Percentiles rank a stretch among this genome's conserved stretches.
phyloP scores from a whole-genome alignment of 352 stramenopile species.

The Globisporangium nodosum region DNA sequence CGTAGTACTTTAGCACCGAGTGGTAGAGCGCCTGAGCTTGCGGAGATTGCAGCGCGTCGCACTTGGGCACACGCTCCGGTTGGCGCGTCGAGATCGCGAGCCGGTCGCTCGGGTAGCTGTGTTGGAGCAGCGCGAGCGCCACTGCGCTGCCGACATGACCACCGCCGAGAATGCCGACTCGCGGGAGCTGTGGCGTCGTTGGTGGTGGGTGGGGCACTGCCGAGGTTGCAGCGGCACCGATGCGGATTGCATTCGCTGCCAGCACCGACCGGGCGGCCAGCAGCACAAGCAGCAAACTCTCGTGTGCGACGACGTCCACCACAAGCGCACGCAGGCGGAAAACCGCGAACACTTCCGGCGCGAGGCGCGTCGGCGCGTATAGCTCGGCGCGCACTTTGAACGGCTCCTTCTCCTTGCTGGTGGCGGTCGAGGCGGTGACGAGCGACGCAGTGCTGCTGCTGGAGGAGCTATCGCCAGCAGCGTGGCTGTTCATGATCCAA shows the following conservation, averaged over 20 bases:
- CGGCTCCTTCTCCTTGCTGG: conserved; percentile 10
- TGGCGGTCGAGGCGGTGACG: neutral
- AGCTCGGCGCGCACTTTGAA: conserved; percentile 8
- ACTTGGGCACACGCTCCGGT: conserved; percentile 39
- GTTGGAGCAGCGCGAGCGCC: conserved; percentile 36
- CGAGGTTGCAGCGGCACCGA: no score
- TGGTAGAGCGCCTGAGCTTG: conserved; percentile 28
- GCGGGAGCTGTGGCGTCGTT: conserved; percentile 10
- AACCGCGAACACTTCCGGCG: conserved; percentile 1
- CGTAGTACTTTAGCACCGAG: conserved; percentile 35
- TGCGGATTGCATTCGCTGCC: neutral
- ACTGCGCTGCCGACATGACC: conserved; percentile 46
- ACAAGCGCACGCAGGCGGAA: conserved; percentile 7
- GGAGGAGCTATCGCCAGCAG: no score
- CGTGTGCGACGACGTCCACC: conserved; percentile 8
- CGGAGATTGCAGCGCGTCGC: conserved; percentile 22
- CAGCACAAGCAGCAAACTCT: conserved; percentile 11
- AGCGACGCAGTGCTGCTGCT: neutral
- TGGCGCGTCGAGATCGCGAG: conserved; percentile 56
- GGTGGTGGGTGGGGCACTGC: no score
- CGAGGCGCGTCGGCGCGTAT: conserved; percentile 6
- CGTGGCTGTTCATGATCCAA: no score
- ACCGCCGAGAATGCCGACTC: conserved; percentile 46
- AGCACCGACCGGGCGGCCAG: conserved; percentile 1
- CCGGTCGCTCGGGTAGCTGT: conserved; percentile 26